phyloP scores from a whole-genome alignment of 768 basidiomycete species.

The Suillus spraguei region DNA sequence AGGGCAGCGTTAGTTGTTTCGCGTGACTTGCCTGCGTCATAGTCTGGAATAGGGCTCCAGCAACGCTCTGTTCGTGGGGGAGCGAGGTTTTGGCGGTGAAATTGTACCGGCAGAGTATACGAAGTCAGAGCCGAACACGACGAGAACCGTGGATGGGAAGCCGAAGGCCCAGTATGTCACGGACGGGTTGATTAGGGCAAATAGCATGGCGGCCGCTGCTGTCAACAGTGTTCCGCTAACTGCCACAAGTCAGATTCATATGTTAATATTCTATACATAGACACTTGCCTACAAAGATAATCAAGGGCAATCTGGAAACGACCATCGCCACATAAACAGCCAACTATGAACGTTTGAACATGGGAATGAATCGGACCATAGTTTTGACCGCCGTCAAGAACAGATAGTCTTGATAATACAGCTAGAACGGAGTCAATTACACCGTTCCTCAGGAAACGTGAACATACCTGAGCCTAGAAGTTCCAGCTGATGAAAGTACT shows the following conservation, averaged over 20 bases:
- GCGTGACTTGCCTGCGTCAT: conserved; percentile 60
- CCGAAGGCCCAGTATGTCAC: conserved; percentile 74
- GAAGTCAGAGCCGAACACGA: conserved; percentile 79
- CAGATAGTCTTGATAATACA: conserved; percentile 74
- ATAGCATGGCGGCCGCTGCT: conserved; percentile 57
- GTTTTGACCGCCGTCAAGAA: conserved; percentile 56
- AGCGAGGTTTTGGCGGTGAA: conserved; percentile 65
- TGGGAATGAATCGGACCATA: conserved; percentile 70
- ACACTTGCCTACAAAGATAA: conserved; percentile 54
- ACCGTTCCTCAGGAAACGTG: conserved; percentile 11
- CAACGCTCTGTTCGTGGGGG: conserved; percentile 74
- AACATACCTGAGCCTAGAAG: conserved; percentile 49
- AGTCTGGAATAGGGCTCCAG: conserved; percentile 78
- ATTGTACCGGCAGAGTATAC: conserved; percentile 73
- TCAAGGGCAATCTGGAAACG: conserved; percentile 55
- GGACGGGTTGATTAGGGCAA: conserved; percentile 63
- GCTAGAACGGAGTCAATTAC: conserved; percentile 33
- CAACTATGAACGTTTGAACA: conserved; percentile 70
- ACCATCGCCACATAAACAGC: conserved; percentile 63
- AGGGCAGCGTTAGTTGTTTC: not conserved
- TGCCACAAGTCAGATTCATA: conserved; percentile 22
- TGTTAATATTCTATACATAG: not conserved
- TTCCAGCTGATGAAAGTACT: conserved; percentile 56
- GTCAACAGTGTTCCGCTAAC: conserved; percentile 64
- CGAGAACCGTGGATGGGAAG: conserved; percentile 65